Evolutionary conservation across 805 yeast genomes (phyloP), one percentile per base, ranked within the genome.

Genomic region (Cyberlindnera mycetangii): DNA sequence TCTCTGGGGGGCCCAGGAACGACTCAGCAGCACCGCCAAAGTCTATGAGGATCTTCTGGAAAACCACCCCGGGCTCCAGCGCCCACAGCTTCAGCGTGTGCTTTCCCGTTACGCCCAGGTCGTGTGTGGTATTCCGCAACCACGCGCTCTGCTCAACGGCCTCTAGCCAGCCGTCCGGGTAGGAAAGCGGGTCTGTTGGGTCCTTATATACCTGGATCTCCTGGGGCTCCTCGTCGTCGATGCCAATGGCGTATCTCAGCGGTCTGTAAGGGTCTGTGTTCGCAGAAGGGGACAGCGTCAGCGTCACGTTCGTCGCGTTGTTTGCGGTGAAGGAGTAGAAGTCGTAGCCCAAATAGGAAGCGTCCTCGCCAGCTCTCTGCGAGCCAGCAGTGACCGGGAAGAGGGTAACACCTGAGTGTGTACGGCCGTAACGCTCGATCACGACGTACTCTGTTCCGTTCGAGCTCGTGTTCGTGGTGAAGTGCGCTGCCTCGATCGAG

Each of bases 1-100:
- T 39, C 41, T 47, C 50, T 25, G 50, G 50, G 4, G 50, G 50
- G 2, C 48, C 50, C 5, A 47, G 25, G 44, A 47, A 43, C 15
- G 45, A 43, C 16, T 37, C 37, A 9, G 21, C 17, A 20, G 42
- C 47, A 7, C 50, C 50, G 11, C 50, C 50, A 20, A 47, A 40
- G 16, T 47, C 45, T 16, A 47, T 41, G 17, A 47, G n/a, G 21
- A 43, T 40, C 43, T 47, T 47, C 15, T 47, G 50, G 41, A 47
- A 47, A n/a, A 47, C 50, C 17, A 47, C 48, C 15, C 39, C 44
- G 16, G 48, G 47, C 15, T 47, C 50, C 30, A 47, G 20, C 2
- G 50, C 50, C 50, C 50, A 47, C 10, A 47, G 22, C 34, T 41
- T 47, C 17, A 47, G 14, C 2, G 45, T 22, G 30, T 47, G 50